Evolutionary conservation across 192 early-diverging fungal genomes (phyloP), one percentile per base, ranked within the genome.

Genomic region (Phycomyces blakesleeanus): DNA sequence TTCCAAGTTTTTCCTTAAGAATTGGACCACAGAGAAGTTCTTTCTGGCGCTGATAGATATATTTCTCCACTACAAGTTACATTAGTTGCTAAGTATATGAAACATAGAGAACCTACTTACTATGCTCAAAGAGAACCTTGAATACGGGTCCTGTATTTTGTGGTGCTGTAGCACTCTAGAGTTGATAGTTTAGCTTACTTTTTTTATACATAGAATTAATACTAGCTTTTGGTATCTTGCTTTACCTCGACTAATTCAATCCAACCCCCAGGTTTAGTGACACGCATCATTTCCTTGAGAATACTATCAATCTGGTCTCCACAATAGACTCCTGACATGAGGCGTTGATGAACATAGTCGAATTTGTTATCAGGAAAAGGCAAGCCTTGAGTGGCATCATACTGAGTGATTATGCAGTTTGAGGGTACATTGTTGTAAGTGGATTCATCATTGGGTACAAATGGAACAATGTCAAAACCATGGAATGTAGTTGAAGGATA

Each of bases 201-300:
- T n/a, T n/a, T n/a, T n/a, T n/a, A n/a, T n/a, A n/a, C n/a, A n/a
- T n/a, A n/a, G n/a, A 14, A 47, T 12, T 14, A n/a, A 7, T n/a
- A 11, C 44, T n/a, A 3, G 2, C 44, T n/a, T 47, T 47, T 2
- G 8, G 14, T 10, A 14, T n/a, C 3, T 18, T n/a, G 44, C 2
- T 11, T 47, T 47, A 47, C 39, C 22, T 68, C 67, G 0, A 68
- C 42, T 27, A 68, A 50, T 57, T 68, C 67, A 0, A 68, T n/a
- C 51, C 55, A 68, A 0, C 67, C 67, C 20, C 51, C 51, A 14
- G 59, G 59, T 11, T 68, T 68, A n/a, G 52, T 38, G 1, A 68
- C 53, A 20, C 63, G 52, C 14, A 56, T 12, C 16, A 64, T 56
- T n/a, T 64, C 53, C 11, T 56, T 37, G 6, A 64, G 21, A n/a